Evolutionary conservation across 1,284 basidiomycete species (phyloP), one percentile per base, ranked within the genome.

Genomic region (Tilletia indica): DNA sequence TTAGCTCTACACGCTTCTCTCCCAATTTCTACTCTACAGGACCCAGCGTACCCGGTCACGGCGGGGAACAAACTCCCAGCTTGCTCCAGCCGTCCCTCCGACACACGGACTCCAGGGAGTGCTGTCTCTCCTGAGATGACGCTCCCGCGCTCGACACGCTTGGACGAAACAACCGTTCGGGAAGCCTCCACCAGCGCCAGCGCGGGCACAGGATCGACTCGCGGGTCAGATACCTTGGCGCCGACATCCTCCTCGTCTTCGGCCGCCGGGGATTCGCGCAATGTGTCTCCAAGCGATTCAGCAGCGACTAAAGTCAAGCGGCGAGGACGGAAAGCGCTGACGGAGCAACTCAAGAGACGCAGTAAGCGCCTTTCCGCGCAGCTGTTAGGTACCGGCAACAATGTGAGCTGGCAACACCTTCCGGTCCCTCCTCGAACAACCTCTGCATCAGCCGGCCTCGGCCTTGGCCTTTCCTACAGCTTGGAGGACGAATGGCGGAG

Each of bases 311-410:
- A 54, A 19, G 51, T 19, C 12, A 19, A 25, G n/a, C 51, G 51
- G 21, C 51, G 51, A 11, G 51, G 51, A 19, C 51, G 51, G 19
- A 54, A 38, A 39, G 61, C 61, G 12, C 36, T 64, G 61, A 38
- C 61, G 16, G 61, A 64, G 14, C 31, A 64, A 16, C 34, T 64
- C 5, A 64, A 64, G 61, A 34, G 61, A n/a, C 61, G 61, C 16
- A 64, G 61, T 34, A 64, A 64, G 61, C 61, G 61, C 34, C 19
- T 39, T 6, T 64, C 61, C 19, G 61, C 34, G 16, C 61, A 38
- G 25, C 25, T 31, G 25, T 31, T 31, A 31, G 25, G 25, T 31
- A 31, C 25, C 25, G 25, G 25, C 25, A 31, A 31, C 25, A 31
- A 31, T 31, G 25, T 31, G 25, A 31, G 25, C 25, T 31, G 25